Evolutionary conservation across 1,139 yeast species (phyloP).

Genomic region (Lodderomyces beijingensis): DNA sequence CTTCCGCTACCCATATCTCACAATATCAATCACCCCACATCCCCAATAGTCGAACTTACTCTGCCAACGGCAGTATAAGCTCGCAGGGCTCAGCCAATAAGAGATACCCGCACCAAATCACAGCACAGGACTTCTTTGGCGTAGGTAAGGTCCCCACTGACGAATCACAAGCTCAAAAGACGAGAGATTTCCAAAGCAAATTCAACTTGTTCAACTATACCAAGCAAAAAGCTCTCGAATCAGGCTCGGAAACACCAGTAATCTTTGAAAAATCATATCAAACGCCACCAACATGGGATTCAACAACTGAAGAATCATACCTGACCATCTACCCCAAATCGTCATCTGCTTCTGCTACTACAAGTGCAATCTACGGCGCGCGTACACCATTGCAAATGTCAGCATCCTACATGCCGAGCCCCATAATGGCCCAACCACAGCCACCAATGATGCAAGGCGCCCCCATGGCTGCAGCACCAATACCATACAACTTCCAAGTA

Average conservation of each 20-base stretch:
- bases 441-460: slow-evolving; percentile 1
- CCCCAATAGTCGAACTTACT: slow-evolving; percentile 28
- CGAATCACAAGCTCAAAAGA: slow-evolving; percentile 33
- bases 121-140: slow-evolving; percentile 49
- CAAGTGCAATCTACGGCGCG: neutral
- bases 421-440: slow-evolving; percentile 22
- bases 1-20: too few relatives aligned
- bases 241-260: slow-evolving; percentile 14
- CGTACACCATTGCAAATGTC: slow-evolving; percentile 14
- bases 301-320: slow-evolving; percentile 53
- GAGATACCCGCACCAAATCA: slow-evolving; percentile 39
- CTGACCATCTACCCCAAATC: slow-evolving; percentile 38
- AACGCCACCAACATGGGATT: slow-evolving; percentile 80
- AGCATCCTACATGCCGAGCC: slow-evolving; percentile 29
- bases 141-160: slow-evolving; percentile 47
- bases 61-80: slow-evolving; percentile 18
- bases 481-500: slow-evolving; percentile 19
- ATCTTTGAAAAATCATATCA: slow-evolving; percentile 57
- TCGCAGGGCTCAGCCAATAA: slow-evolving; percentile 19
- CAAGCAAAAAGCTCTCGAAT: slow-evolving; percentile 30
- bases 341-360: too few relatives aligned
- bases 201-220: slow-evolving; percentile 58
- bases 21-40: slow-evolving; percentile 36
- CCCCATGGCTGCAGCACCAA: slow-evolving; percentile 10
- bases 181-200: slow-evolving; percentile 35